Base-by-base conservation (phyloP, 1,284 basidiomycete genomes). In the Coniferiporia sulphurascens region DNA sequence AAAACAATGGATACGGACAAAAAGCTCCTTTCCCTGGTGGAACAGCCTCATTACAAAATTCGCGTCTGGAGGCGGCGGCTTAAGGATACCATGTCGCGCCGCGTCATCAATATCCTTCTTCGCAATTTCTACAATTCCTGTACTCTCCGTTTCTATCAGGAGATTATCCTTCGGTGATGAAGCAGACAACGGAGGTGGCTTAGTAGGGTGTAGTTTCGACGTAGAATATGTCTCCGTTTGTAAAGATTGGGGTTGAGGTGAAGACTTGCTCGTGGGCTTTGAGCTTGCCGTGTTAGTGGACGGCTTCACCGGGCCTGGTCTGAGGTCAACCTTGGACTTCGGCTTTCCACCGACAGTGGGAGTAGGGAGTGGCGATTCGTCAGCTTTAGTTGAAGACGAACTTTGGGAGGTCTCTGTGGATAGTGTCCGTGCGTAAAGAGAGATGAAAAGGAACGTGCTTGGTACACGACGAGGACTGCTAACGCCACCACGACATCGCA, bases 21-120 rank as follows among this genome's bases (percentile, higher is more conserved):
- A 84, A 41, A 93, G 76, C 68, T 91, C 79, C 63, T 86, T 77
- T 10, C 73, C 82, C 64, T 89, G 85, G 66, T 91, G 89, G 35
- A 79, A 72, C 17, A 86, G 77, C 52, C 75, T 78, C 58, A 73
- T 76, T 46, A 83, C 73, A 70, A 78, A 77, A 10, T 79, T 79
- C 2, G 86, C 85, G 66, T 78, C 77, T 34, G 76, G 72, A 0
- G 87, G 87, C 0, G 86, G 82, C 5, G 88, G 85, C 4, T 69
- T 72, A 34, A 92, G 74, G 38, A 89, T 82, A 12, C 89, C 89
- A 61, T 86, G 84, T 32, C 78, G 74, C 52, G 80, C 76, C 27
- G 89, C 89, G 55, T 86, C 79, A 32, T 77, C 73, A 34, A 87
- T 77, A 67, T 91, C 89, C 41, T 80, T 76, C 62, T 83, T 81